These are phyloP conservation scores for Posidonia australis DNA, from an alignment of 106 monocot species.

Conservation along the genomic window DNA sequence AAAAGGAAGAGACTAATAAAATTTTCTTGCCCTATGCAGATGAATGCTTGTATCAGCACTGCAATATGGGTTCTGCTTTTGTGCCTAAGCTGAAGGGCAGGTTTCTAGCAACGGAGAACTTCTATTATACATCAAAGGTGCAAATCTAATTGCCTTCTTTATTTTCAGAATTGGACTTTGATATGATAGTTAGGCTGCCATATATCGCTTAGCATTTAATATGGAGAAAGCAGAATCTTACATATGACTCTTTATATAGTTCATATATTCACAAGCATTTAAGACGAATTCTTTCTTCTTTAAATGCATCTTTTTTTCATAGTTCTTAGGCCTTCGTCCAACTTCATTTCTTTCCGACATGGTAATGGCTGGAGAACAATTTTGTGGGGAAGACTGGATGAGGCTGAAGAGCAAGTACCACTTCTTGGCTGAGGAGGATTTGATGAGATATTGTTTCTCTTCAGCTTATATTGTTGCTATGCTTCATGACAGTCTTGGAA, in stretches of 20 bases:
- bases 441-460: slow-evolving; percentile 80
- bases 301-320: slow-evolving; percentile 5
- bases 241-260: not conserved
- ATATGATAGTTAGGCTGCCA: not conserved
- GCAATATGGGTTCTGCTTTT: slow-evolving; percentile 16
- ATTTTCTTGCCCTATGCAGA: slow-evolving; percentile 7
- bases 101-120: slow-evolving; percentile 32
- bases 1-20: not conserved
- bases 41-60: slow-evolving; percentile 12
- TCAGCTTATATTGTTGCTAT: slow-evolving; percentile 92
- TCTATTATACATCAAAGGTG: slow-evolving; percentile 32
- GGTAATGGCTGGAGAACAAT: slow-evolving; percentile 48
- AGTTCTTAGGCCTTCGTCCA: slow-evolving; percentile 68
- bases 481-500: slow-evolving; percentile 69
- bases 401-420: slow-evolving; percentile 38
- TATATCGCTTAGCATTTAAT: not conserved
- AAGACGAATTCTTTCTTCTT: not conserved
- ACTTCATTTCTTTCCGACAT: slow-evolving; percentile 50
- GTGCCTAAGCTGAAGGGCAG: slow-evolving; percentile 21
- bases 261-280: not conserved
- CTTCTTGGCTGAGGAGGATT: slow-evolving; percentile 33
- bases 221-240: not conserved
- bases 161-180: not conserved
- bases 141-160: not conserved
- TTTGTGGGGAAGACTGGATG: slow-evolving; percentile 55